Evolutionary conservation across 169 alveolate species (phyloP).

Genomic region (Cyclospora cayetanensis): DNA sequence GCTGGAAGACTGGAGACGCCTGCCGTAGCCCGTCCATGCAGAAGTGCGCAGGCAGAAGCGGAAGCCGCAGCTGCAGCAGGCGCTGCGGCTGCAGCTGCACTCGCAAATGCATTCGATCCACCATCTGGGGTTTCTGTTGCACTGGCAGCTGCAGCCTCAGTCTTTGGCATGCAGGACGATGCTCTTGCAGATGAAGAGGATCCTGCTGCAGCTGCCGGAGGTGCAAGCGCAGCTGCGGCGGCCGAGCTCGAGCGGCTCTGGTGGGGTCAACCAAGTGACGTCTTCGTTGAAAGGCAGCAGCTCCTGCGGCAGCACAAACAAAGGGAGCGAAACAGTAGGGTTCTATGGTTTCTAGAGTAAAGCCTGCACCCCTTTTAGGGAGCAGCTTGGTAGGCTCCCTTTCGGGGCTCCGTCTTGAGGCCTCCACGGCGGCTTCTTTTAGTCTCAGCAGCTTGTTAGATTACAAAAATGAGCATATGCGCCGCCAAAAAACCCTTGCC

Average conservation of each 20-base stretch:
- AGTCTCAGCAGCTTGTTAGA: too few species aligned
- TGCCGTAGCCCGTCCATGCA: background rate
- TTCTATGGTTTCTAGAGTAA: constrained; percentile 35
- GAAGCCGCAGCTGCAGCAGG: constrained; percentile 52
- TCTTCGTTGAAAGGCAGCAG: constrained; percentile 34
- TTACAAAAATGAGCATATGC: too few species aligned
- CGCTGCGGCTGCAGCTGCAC: constrained; percentile 62
- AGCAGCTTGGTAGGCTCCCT: too few species aligned
- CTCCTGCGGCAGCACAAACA: background rate
- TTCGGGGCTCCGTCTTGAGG: too few species aligned
- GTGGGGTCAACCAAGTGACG: constrained; percentile 28
- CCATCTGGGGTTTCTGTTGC: constrained; percentile 40
- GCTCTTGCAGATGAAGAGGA: constrained; percentile 19
- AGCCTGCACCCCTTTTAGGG: too few species aligned
- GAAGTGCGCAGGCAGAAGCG: constrained; percentile 12
- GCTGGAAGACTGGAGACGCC: background rate
- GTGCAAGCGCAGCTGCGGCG: background rate
- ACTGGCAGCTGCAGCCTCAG: constrained; percentile 51
- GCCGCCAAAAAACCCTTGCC: too few species aligned
- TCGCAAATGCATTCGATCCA: background rate
- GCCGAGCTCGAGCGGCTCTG: constrained; percentile 43
- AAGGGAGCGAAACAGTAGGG: constrained; percentile 19
- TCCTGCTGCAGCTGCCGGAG: background rate
- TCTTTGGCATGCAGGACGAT: constrained; percentile 19
- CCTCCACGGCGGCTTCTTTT: too few species aligned